Conservation (phyloP, 768 basidiomycete species). For the Xanthoconium stramineum region DNA sequence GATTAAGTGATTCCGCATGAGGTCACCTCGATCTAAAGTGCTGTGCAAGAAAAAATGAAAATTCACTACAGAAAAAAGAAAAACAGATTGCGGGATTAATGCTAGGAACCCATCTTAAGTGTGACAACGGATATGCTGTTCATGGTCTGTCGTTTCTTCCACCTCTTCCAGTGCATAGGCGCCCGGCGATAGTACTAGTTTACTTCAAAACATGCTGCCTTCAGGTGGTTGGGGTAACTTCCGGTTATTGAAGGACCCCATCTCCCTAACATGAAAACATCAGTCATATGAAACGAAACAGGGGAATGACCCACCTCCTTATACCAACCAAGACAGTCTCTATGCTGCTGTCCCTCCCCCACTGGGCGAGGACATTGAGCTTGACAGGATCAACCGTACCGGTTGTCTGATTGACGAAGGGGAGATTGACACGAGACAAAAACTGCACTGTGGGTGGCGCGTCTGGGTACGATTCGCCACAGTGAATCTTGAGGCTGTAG, state of each 20-base stretch:
- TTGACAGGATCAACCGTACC: slow-evolving; percentile 78
- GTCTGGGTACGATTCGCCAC: slow-evolving; percentile 76
- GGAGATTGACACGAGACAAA: slow-evolving; percentile 86
- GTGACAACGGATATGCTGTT: slow-evolving; percentile 7
- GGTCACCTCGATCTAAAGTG: background rate
- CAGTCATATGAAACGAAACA: slow-evolving; percentile 2
- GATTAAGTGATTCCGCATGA: too few species aligned
- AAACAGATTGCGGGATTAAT: slow-evolving; percentile 19
- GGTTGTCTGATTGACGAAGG: slow-evolving; percentile 73
- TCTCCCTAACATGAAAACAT: slow-evolving; percentile 60
- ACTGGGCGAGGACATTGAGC: slow-evolving; percentile 68
- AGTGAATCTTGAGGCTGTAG: slow-evolving; percentile 90
- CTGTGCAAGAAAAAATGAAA: slow-evolving; percentile 9
- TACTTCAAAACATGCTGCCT: slow-evolving; percentile 61
- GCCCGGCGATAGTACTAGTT: background rate
- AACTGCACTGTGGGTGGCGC: slow-evolving; percentile 78
- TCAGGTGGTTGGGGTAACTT: slow-evolving; percentile 96
- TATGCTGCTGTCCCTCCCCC: slow-evolving; percentile 75
- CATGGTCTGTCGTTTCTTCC: slow-evolving; percentile 11
- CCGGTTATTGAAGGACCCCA: slow-evolving; percentile 87
- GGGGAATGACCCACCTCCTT: slow-evolving; percentile 54
- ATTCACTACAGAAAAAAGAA: slow-evolving; percentile 16
- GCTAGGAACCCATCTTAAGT: slow-evolving; percentile 17
- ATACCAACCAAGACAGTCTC: slow-evolving; percentile 93
- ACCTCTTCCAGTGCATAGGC: slow-evolving; percentile 8